Conservation (phyloP, 352 stramenopile genomes). For the Pythium diclinum region DNA sequence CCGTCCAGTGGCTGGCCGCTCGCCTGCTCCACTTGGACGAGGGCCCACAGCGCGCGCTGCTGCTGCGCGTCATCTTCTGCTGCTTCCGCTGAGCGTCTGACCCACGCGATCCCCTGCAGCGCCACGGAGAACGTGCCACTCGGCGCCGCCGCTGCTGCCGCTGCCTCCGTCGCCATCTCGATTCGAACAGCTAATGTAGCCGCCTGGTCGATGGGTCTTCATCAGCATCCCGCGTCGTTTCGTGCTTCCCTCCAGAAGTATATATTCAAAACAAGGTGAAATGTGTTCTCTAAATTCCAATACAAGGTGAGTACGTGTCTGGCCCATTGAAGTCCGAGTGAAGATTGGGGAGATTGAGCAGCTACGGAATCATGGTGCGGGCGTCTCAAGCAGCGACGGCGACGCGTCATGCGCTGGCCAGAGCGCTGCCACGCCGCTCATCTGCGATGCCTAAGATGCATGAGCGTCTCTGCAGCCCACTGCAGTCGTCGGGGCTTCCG, state of each 20-base stretch:
- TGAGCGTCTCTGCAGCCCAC: background rate
- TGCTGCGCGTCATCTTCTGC: slow-evolving; percentile 6
- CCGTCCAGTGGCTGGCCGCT: slow-evolving; percentile 30
- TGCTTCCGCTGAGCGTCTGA: background rate
- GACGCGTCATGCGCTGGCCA: background rate
- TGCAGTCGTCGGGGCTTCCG: background rate
- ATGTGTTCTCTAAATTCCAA: background rate
- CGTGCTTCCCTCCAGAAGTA: background rate
- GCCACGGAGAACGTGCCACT: slow-evolving; percentile 39
- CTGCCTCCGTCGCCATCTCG: background rate
- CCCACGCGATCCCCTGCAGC: slow-evolving; percentile 36
- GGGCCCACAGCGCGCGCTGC: slow-evolving; percentile 32
- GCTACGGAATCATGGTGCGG: background rate
- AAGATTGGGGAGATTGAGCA: background rate
- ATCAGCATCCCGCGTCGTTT: slow-evolving; percentile 14
- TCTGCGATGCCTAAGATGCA: background rate
- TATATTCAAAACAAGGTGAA: background rate
- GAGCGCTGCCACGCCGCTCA: background rate
- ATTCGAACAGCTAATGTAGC: background rate
- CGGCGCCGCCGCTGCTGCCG: background rate
- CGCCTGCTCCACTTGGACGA: slow-evolving; percentile 37
- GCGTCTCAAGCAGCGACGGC: background rate
- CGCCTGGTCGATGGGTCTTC: slow-evolving; percentile 1
- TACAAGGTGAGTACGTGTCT: background rate
- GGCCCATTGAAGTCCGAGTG: background rate